A percentile compares a stretch with the other conserved stretches of the same genome.
These are phyloP conservation scores for Irpex sp. DNA, from an alignment of 1,284 basidiomycete species.

Conservation along the genomic window DNA sequence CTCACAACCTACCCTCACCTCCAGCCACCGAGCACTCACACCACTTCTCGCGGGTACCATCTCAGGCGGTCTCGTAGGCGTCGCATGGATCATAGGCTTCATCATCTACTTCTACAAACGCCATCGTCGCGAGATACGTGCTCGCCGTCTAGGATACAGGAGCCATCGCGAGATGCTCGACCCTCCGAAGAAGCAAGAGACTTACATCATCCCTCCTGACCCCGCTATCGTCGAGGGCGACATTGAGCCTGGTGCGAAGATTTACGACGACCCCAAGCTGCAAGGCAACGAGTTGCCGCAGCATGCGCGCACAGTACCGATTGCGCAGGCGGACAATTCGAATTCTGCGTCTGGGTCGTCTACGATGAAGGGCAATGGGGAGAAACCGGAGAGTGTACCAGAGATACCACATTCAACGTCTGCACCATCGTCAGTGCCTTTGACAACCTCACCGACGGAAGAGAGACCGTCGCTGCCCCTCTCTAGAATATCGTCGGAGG, in stretches of 20 bases:
- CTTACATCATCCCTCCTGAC: conserved; percentile 61
- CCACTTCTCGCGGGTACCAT: conserved; percentile 63
- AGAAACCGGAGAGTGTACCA: background rate
- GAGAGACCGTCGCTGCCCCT: background rate
- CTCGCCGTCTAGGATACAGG: conserved; percentile 25
- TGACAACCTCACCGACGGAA: background rate
- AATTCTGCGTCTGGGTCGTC: background rate
- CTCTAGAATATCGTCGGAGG: background rate
- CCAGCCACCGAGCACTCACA: conserved; percentile 53
- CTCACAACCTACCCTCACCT: background rate
- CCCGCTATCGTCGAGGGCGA: conserved; percentile 56
- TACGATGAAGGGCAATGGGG: background rate
- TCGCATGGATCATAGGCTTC: conserved; percentile 44
- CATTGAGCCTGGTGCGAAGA: conserved; percentile 39
- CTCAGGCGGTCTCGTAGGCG: conserved; percentile 47
- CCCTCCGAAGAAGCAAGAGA: conserved; percentile 27
- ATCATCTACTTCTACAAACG: conserved; percentile 33
- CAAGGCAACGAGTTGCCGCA: conserved; percentile 10
- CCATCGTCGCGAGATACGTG: conserved; percentile 25
- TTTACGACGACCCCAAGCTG: conserved; percentile 27
- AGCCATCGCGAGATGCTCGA: conserved; percentile 29
- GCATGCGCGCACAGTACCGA: conserved; percentile 36
- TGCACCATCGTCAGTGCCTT: conserved; percentile 15
- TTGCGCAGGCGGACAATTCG: conserved; percentile 12
- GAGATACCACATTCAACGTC: conserved; percentile 24